Base-by-base conservation (phyloP, 352 stramenopile species). In the Pythium biforme region DNA sequence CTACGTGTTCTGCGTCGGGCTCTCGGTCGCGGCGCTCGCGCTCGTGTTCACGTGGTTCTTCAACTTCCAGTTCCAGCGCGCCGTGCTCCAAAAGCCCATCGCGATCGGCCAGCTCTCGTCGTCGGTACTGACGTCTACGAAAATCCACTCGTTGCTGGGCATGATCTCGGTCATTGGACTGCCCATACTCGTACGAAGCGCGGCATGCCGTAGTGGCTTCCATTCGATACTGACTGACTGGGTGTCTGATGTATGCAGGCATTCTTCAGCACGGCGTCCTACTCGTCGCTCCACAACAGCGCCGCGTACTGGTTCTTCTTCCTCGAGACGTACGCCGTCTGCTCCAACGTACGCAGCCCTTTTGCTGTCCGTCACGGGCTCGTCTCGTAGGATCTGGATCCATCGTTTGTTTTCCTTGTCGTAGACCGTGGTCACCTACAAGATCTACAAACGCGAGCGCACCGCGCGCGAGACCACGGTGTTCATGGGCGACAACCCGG, bases 221-320 rank as follows among this genome's bases (percentile, higher is more conserved):
- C 10, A 34, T 34, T 10, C n/a, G n/a, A n/a, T n/a, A n/a, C n/a
- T n/a, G n/a, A n/a, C n/a, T n/a, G 31, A 34, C 31, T 34, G 31
- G 5, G 31, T 34, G 31, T 34, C 10, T 8, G 17, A n/a, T 17
- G 41, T 17, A 1, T 51, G n/a, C 33, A 88, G 78, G 70, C 76
- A 11, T 86, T 88, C 65, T 89, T 82, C 68, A 84, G 73, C 58
- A 88, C 78, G 29, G 55, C 79, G 25, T 75, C 71, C 49, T 88
- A 84, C 61, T 77, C 79, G 27, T 66, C 64, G 8, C 19, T 83
- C 37, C 81, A 90, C 70, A 85, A 87, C 57, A 67, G 73, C 48
- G 74, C 72, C 1, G 79, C 79, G 47, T 88, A 88, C 60, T 87
- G 70, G 64, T 89, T 90, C 69, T 89, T 90, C 59, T 63, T 81